These are phyloP conservation scores for Microbotryum saponariae DNA, from an alignment of 1,284 basidiomycete species.

Conservation along the genomic window DNA sequence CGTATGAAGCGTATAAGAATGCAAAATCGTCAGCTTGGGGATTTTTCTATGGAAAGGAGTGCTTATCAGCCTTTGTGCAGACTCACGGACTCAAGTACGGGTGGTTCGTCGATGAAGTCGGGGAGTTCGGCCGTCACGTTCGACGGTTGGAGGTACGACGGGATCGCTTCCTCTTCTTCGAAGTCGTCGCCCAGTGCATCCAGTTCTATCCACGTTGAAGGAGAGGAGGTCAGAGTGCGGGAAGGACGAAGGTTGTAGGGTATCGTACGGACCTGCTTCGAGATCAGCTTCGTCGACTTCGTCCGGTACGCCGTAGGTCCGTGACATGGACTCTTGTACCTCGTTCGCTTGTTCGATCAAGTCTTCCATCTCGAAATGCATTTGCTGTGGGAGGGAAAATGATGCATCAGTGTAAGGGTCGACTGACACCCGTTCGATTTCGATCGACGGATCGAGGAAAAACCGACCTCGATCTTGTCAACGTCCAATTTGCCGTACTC, in stretches of 20 bases:
- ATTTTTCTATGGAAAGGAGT: accelerated
- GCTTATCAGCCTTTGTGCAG: no score
- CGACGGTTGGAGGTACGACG: constrained; percentile 69
- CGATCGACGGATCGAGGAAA: neutral
- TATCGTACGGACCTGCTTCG: constrained; percentile 67
- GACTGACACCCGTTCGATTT: neutral
- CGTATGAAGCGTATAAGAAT: no score
- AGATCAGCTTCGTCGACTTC: constrained; percentile 96
- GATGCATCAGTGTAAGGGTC: neutral
- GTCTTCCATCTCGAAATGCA: constrained; percentile 98
- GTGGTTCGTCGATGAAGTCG: constrained; percentile 80
- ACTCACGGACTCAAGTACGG: constrained; percentile 39
- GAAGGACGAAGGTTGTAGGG: no score
- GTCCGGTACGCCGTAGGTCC: constrained; percentile 94
- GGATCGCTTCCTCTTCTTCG: constrained; percentile 69
- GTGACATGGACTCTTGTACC: constrained; percentile 85
- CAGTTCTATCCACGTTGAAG: constrained; percentile 53
- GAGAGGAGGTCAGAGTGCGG: neutral
- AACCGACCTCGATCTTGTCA: constrained; percentile 89
- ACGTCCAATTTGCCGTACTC: constrained; percentile 98
- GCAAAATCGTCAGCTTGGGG: neutral
- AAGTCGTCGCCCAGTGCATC: constrained; percentile 76
- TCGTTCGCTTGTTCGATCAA: constrained; percentile 94
- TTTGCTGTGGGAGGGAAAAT: constrained; percentile 50
- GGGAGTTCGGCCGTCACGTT: constrained; percentile 62